Evolutionary conservation across 2,329 filamentous ascomycete genomes (phyloP).

Genomic region (Claviceps monticola): DNA sequence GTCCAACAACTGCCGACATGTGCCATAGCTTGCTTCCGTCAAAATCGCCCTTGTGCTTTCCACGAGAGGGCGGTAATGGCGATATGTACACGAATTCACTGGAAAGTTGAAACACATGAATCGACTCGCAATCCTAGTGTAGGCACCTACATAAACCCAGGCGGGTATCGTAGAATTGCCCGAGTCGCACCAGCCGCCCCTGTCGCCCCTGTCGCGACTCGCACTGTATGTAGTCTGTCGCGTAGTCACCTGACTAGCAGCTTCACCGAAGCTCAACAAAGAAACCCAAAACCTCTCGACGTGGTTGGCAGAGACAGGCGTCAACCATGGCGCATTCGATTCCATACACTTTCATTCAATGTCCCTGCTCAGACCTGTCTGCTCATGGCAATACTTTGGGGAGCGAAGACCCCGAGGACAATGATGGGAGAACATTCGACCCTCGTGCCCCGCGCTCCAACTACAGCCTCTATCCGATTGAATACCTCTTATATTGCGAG

Average conservation of each 20-base stretch:
- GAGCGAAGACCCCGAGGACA: constrained; percentile 34
- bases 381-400: constrained; percentile 18
- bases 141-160: too few species aligned
- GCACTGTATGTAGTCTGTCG: too few species aligned
- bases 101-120: too few species aligned
- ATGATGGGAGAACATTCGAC: constrained; percentile 72
- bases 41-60: neutral
- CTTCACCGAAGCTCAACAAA: neutral
- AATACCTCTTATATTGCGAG: constrained; percentile 90
- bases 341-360: constrained; percentile 54
- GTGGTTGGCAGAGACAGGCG: neutral
- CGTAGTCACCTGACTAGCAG: constrained; percentile 3
- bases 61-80: neutral
- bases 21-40: neutral
- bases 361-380: constrained; percentile 44
- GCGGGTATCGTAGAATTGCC: too few species aligned
- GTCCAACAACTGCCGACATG: too few species aligned
- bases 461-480: constrained; percentile 84
- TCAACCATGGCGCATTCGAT: constrained; percentile 34
- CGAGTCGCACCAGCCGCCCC: too few species aligned
- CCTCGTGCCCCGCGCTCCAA: constrained; percentile 72
- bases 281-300: neutral
- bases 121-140: too few species aligned
- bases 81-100: too few species aligned
- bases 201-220: too few species aligned